phyloP scores from a whole-genome alignment of 1,284 basidiomycete species.

The Mycosarcoma maydis region DNA sequence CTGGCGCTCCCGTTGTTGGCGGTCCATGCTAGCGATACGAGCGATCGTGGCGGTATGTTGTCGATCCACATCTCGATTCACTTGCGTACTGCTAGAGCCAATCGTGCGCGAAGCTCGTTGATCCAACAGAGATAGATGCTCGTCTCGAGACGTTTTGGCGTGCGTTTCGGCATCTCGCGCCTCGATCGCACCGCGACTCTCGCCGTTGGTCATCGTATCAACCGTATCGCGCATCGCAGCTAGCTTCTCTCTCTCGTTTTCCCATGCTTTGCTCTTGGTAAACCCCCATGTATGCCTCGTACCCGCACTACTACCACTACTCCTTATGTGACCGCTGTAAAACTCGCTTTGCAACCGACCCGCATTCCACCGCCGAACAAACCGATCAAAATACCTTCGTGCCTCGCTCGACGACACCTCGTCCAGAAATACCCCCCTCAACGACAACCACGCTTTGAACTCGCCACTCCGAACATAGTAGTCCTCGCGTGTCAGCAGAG shows the following conservation, averaged over 20 bases:
- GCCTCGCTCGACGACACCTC: slow-evolving; percentile 45
- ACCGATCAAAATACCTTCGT: slow-evolving; percentile 47
- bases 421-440: slow-evolving; percentile 38
- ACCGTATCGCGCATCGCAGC: slow-evolving; percentile 39
- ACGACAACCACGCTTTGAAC: slow-evolving; percentile 53
- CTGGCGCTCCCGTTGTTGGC: too few relatives aligned
- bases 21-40: too few relatives aligned
- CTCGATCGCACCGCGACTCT: slow-evolving; percentile 35
- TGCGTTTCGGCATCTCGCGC: slow-evolving; percentile 38
- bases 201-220: slow-evolving; percentile 46
- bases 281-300: slow-evolving; percentile 45
- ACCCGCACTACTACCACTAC: slow-evolving; percentile 3
- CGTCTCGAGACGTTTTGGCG: not conserved
- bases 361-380: slow-evolving; percentile 45
- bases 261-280: not conserved
- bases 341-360: slow-evolving; percentile 21
- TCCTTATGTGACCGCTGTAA: slow-evolving; percentile 20
- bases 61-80: too few relatives aligned
- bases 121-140: too few relatives aligned
- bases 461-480: slow-evolving; percentile 43
- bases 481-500: slow-evolving; percentile 24
- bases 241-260: slow-evolving; percentile 19
- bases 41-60: too few relatives aligned
- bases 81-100: too few relatives aligned
- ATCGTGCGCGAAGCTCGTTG: too few relatives aligned